These are phyloP conservation scores for Garcia nutans DNA, from an alignment of 345 rosid species.

Conservation along the genomic window DNA sequence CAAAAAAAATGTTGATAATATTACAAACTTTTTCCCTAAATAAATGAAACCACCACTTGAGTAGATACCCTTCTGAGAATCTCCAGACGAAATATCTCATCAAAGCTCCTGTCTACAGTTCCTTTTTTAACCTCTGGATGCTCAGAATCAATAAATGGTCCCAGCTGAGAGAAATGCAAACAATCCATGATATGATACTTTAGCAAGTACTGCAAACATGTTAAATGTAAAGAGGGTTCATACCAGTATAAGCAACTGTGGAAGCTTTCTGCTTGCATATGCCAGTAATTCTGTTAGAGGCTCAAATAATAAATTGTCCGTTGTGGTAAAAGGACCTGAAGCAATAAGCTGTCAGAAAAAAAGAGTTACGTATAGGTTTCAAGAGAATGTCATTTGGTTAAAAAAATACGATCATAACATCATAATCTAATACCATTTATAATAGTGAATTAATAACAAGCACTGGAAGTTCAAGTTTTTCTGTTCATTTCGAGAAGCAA, in stretches of 20 bases:
- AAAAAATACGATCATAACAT: background rate
- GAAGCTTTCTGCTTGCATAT: conserved; percentile 75
- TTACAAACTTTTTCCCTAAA: conserved; percentile 3
- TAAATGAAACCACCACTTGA: background rate
- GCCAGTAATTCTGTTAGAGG: conserved; percentile 81
- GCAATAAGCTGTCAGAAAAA: conserved; percentile 64
- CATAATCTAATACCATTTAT: background rate
- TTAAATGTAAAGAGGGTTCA: background rate
- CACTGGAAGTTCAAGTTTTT: background rate
- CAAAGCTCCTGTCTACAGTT: conserved; percentile 49
- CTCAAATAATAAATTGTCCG: conserved; percentile 81
- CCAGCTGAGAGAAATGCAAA: conserved; percentile 56
- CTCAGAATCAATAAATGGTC: conserved; percentile 87
- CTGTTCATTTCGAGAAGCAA: background rate
- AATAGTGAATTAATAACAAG: background rate
- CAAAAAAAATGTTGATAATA: background rate
- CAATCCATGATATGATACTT: conserved; percentile 16
- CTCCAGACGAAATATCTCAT: conserved; percentile 64
- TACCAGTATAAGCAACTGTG: conserved; percentile 82
- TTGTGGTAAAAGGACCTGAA: conserved; percentile 86
- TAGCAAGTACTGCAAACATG: background rate
- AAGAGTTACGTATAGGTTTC: conserved; percentile 1
- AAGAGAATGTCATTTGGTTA: conserved; percentile 13
- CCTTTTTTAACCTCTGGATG: conserved; percentile 87
- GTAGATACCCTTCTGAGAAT: conserved; percentile 61